Conservation (phyloP, 345 rosid species). For the Physaria fendleri region DNA sequence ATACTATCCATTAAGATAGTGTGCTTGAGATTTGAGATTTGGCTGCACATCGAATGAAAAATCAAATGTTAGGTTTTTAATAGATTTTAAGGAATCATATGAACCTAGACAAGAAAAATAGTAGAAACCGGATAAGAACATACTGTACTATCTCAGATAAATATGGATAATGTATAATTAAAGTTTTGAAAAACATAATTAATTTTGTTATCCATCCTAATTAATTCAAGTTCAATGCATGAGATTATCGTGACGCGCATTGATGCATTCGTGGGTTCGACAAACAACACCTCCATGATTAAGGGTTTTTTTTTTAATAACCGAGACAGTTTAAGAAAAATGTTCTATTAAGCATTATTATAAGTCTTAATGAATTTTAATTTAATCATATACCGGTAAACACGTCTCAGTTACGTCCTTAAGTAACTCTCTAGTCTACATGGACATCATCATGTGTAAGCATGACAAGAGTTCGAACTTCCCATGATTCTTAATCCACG, state of each 20-base stretch:
- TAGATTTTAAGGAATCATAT: conserved; percentile 3
- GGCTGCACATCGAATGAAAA: neutral
- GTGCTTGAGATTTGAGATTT: neutral
- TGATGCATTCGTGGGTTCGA: conserved; percentile 34
- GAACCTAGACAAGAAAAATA: conserved; percentile 6
- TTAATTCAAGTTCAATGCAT: conserved; percentile 30
- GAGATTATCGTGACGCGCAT: conserved; percentile 36
- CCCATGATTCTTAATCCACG: conserved; percentile 19
- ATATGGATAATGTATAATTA: neutral
- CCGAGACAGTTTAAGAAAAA: conserved; percentile 8
- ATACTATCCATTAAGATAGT: neutral
- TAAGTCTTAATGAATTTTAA: neutral
- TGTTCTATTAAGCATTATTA: neutral
- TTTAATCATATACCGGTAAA: neutral
- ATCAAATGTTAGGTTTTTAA: neutral
- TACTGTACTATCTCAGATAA: neutral
- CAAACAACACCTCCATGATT: conserved; percentile 20
- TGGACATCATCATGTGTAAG: conserved; percentile 17
- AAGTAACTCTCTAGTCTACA: conserved; percentile 17
- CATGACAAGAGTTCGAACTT: conserved; percentile 20
- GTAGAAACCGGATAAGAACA: conserved; percentile 17
- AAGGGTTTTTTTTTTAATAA: conserved; percentile 8
- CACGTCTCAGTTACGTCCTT: conserved; percentile 23
- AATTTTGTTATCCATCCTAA: neutral
- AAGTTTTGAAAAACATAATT: neutral